Evolutionary conservation across 805 yeast genomes (phyloP), one percentile per base, ranked within the genome.

Genomic region (Metschnikowia picachoensis): DNA sequence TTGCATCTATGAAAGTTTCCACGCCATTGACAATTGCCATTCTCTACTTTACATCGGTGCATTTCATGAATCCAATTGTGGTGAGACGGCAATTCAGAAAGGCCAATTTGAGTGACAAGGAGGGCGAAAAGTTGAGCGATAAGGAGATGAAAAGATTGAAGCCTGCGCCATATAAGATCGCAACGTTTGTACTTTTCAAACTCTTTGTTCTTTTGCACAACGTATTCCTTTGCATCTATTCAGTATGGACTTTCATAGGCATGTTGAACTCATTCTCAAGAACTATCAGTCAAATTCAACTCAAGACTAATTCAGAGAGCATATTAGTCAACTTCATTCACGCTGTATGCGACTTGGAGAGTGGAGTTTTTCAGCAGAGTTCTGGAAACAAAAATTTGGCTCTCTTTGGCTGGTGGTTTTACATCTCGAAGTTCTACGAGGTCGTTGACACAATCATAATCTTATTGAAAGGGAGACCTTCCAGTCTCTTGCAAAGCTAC

Each of bases 191-290:
- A 3, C 34, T 62, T 12, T 83, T 84, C 72, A 78, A 77, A 59
- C 39, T 64, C 30, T 72, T 82, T 42, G 87, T 83, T 27, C 60
- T 83, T 13, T 52, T 79, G 35, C 90, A 83, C 65, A 83, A 83
- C 59, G 53, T 80, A 17, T 73, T 77, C 37, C 73, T 83, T 32
- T 83, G 88, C 60, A 66, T 67, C n/a, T 83, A 82, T 64, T 82
- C 87, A 3, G 74, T 76, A 29, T 83, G 87, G 87, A 82, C 89
- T 8, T 82, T 82, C 51, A 39, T 79, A 17, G 87, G 87, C n/a
- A 82, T 83, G 82, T 62, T 76, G 27, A 57, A 66, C 15, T 70
- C 84, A 10, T 76, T 83, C 56, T 61, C 68, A 47, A 61, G 65
- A 39, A 72, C 77, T 48, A 61, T 66, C 55, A 52, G 57, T 42